Conservation (phyloP, 257 asterid genomes). For the Capsicum pubescens region DNA sequence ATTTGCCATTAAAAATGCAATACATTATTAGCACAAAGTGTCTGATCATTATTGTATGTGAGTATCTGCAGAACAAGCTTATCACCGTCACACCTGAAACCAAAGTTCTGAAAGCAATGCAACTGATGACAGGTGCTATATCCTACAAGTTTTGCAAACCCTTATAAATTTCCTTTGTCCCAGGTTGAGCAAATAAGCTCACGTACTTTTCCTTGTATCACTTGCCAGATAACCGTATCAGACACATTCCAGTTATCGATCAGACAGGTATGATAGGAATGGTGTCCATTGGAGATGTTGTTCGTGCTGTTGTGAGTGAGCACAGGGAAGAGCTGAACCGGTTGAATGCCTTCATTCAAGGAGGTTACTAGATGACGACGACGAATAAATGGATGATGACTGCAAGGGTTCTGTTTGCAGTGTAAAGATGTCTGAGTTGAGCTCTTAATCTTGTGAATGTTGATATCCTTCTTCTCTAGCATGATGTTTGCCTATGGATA, state of each 20-base stretch:
- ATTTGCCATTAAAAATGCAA: neutral
- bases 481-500: slow-evolving; percentile 22
- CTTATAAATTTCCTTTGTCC: neutral
- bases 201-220: neutral
- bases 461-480: slow-evolving; percentile 11
- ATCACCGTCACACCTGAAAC: slow-evolving; percentile 86
- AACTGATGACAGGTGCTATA: slow-evolving; percentile 80
- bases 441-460: slow-evolving; percentile 48
- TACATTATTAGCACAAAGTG: neutral
- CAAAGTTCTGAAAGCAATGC: slow-evolving; percentile 94
- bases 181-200: neutral
- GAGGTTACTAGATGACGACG: slow-evolving; percentile 73
- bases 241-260: slow-evolving; percentile 91
- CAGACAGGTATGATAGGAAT: slow-evolving; percentile 80
- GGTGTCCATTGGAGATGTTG: slow-evolving; percentile 97
- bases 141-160: neutral
- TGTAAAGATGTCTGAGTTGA: slow-evolving; percentile 10
- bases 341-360: slow-evolving; percentile 80
- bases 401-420: slow-evolving; percentile 6
- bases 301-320: slow-evolving; percentile 93
- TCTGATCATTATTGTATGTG: neutral
- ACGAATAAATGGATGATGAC: slow-evolving; percentile 26
- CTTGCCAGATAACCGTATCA: slow-evolving; percentile 81
- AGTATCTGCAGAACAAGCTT: slow-evolving; percentile 80
- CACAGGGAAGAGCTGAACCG: slow-evolving; percentile 84